Percentiles rank a stretch among this genome's conserved stretches.
These are phyloP conservation scores for Neurospora cerealis DNA, from an alignment of 495 filamentous ascomycete species.

Conservation along the genomic window DNA sequence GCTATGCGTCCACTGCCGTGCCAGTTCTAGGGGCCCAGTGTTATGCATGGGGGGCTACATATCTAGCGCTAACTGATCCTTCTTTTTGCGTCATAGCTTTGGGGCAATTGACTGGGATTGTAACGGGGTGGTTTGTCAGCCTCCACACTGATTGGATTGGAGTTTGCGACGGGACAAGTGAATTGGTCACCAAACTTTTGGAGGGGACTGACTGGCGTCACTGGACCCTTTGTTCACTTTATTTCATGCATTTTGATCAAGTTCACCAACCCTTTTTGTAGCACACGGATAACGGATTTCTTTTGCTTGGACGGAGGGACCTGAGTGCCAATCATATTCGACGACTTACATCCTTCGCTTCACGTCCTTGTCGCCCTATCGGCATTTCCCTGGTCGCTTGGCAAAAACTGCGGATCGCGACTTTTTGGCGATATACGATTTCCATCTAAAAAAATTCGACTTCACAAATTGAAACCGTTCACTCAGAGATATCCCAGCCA, in stretches of 20 bases:
- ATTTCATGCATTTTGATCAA: not conserved
- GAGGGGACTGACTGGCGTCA: not conserved
- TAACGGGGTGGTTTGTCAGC: not conserved
- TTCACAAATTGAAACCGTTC: not conserved
- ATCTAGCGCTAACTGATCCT: not conserved
- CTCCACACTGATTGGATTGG: not conserved
- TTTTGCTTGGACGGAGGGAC: not conserved
- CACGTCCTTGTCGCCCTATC: not conserved
- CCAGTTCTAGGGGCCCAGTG: not conserved
- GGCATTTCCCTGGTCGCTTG: not conserved
- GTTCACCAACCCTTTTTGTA: not conserved
- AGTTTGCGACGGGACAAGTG: not conserved
- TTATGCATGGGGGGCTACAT: slow-evolving; percentile 1
- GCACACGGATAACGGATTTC: not conserved
- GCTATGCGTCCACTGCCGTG: not conserved
- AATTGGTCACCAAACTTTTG: not conserved
- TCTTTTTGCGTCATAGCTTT: slow-evolving; percentile 19
- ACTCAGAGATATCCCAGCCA: not conserved
- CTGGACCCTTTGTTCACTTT: not conserved
- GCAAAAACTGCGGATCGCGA: not conserved
- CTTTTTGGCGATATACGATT: not conserved
- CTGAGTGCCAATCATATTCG: not conserved
- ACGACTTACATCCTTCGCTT: not conserved
- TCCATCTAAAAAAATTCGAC: not conserved
- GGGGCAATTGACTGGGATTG: not conserved